Percentiles rank a stretch among this genome's conserved stretches.
These are phyloP conservation scores for Picocystis salinarum DNA, from an alignment of 139 green algal species.

Conservation along the genomic window DNA sequence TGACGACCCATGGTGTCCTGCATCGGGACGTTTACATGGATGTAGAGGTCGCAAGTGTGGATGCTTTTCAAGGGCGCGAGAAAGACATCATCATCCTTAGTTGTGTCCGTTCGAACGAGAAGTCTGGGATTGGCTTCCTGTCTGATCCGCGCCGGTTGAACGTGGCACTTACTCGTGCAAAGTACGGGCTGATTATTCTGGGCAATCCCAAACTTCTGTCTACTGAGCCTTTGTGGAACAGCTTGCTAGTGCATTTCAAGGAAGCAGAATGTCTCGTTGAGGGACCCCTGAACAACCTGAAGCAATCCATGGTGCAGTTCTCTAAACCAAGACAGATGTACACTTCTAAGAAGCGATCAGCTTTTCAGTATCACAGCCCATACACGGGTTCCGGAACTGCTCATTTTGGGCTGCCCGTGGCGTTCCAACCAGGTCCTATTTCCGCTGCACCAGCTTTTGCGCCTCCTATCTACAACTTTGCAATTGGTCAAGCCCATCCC, in stretches of 20 bases:
- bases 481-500: too few relatives aligned
- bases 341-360: too few relatives aligned
- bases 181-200: conserved; percentile 75
- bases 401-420: too few relatives aligned
- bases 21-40: conserved; percentile 68
- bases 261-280: conserved; percentile 73
- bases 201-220: conserved; percentile 68
- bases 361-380: too few relatives aligned
- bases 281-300: conserved; percentile 74
- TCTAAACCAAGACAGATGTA: conserved; percentile 31
- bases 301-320: conserved; percentile 68
- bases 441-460: too few relatives aligned
- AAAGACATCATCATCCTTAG: conserved; percentile 98
- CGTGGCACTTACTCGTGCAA: conserved; percentile 77
- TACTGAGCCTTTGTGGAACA: conserved; percentile 68
- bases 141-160: conserved; percentile 86
- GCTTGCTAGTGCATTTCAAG: conserved; percentile 78
- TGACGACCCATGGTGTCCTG: conserved; percentile 55
- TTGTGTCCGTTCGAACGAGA: conserved; percentile 88
- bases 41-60: conserved; percentile 64
- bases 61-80: conserved; percentile 78
- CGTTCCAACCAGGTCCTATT: too few relatives aligned
- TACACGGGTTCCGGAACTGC: too few relatives aligned
- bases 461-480: too few relatives aligned
- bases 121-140: conserved; percentile 85